Percentiles rank a stretch among this genome's conserved stretches.
Conservation (phyloP, 208 protist species). For the Naegleria fowleri region DNA sequence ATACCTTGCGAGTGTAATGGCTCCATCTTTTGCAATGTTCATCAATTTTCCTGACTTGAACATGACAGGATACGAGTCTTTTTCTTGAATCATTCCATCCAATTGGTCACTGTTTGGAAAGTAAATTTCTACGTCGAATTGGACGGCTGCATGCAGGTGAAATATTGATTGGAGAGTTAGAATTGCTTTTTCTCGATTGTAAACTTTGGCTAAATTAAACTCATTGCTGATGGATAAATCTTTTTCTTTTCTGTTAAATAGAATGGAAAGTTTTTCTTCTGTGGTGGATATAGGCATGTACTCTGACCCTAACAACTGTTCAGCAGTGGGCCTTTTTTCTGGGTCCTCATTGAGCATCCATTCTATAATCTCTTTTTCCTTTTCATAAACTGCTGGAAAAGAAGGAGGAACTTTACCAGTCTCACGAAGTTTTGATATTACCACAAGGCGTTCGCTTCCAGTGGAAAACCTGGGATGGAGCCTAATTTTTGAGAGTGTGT, state of each 20-base stretch:
- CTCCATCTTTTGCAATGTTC: background rate
- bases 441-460: background rate
- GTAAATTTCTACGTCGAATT: background rate
- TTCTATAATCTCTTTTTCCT: background rate
- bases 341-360: background rate
- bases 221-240: background rate
- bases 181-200: background rate
- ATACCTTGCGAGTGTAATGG: background rate
- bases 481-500: no score
- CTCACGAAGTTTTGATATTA: background rate
- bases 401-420: background rate
- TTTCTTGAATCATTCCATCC: background rate
- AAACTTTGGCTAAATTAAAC: background rate
- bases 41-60: background rate
- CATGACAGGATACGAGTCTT: background rate
- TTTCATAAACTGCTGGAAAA: background rate
- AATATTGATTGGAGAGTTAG: background rate
- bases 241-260: background rate
- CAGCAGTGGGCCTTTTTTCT: background rate
- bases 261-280: background rate
- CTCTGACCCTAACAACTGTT: background rate
- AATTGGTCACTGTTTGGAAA: slow-evolving; percentile 15
- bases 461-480: background rate
- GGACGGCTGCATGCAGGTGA: background rate
- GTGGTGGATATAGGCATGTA: background rate